phyloP scores from a whole-genome alignment of 768 basidiomycete genomes.

The Mycena kentingensis region DNA sequence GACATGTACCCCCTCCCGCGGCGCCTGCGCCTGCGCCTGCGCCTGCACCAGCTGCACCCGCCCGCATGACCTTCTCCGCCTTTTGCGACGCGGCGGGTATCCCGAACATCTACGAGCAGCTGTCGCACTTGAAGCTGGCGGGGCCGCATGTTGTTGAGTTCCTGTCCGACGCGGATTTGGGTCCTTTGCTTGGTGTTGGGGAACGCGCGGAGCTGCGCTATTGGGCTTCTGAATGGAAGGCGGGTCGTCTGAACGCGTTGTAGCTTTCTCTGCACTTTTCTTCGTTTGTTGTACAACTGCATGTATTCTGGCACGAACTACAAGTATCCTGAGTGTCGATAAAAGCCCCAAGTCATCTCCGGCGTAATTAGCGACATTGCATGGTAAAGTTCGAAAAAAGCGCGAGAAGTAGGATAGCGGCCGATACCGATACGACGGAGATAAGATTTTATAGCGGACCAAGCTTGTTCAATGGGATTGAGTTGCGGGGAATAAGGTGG shows the following conservation, averaged over 20 bases:
- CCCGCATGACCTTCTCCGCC: not conserved
- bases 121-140: not conserved
- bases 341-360: conserved; percentile 8
- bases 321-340: conserved; percentile 1
- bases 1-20: not conserved
- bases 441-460: too few relatives aligned
- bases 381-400: conserved; percentile 8
- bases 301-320: too few relatives aligned
- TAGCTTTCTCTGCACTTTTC: too few relatives aligned
- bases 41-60: not conserved
- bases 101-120: not conserved
- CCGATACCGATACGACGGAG: too few relatives aligned
- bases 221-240: conserved; percentile 1
- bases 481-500: too few relatives aligned
- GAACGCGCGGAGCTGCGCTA: not conserved
- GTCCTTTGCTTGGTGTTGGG: not conserved
- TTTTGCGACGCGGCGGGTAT: not conserved
- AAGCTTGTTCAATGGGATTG: too few relatives aligned
- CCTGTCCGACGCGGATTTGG: not conserved
- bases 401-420: not conserved
- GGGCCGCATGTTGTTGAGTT: conserved; percentile 6
- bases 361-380: conserved; percentile 11
- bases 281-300: too few relatives aligned
- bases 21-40: too few relatives aligned
- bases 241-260: too few relatives aligned